Percentiles rank a stretch among this genome's conserved stretches.
These are phyloP conservation scores for Colletotrichum musicola DNA, from an alignment of 2,329 filamentous ascomycete genomes.

Conservation along the genomic window DNA sequence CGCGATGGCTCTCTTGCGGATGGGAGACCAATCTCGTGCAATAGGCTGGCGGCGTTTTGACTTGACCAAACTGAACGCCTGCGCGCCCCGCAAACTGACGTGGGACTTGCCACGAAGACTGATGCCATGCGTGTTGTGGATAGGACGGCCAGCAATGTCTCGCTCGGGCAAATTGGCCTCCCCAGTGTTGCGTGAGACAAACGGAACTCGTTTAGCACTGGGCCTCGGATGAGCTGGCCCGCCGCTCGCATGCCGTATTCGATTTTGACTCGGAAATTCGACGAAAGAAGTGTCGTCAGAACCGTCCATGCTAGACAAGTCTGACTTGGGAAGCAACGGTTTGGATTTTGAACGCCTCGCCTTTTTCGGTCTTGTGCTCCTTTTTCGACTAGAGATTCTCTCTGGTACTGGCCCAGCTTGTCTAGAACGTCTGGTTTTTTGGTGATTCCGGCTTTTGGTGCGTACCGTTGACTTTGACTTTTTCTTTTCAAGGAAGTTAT, in stretches of 20 bases:
- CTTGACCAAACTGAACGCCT: conserved; percentile 64
- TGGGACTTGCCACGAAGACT: conserved; percentile 65
- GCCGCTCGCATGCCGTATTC: conserved; percentile 35
- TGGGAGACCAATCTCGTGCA: conserved; percentile 77
- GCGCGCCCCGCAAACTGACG: conserved; percentile 63
- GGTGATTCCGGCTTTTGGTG: background rate
- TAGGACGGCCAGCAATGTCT: conserved; percentile 43
- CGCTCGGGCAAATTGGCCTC: conserved; percentile 44
- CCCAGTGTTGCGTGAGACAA: conserved; percentile 28
- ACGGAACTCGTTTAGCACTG: conserved; percentile 26
- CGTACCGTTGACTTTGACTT: conserved; percentile 20
- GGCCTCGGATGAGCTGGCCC: conserved; percentile 35
- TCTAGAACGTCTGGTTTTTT: background rate
- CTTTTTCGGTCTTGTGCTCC: conserved; percentile 2
- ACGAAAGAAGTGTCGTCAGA: conserved; percentile 36
- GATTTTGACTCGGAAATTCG: conserved; percentile 36
- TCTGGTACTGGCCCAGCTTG: conserved; percentile 27
- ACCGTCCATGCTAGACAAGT: conserved; percentile 32
- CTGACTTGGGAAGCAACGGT: conserved; percentile 6
- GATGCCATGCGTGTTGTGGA: conserved; percentile 50
- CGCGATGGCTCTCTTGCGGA: conserved; percentile 77
- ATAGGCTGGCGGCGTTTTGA: conserved; percentile 73
- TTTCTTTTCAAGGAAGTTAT: conserved; percentile 19
- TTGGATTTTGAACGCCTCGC: conserved; percentile 18
- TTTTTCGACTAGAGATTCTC: conserved; percentile 34